phyloP scores from a whole-genome alignment of 2,329 filamentous ascomycete genomes.

The Graphiopsis chlorocephala region DNA sequence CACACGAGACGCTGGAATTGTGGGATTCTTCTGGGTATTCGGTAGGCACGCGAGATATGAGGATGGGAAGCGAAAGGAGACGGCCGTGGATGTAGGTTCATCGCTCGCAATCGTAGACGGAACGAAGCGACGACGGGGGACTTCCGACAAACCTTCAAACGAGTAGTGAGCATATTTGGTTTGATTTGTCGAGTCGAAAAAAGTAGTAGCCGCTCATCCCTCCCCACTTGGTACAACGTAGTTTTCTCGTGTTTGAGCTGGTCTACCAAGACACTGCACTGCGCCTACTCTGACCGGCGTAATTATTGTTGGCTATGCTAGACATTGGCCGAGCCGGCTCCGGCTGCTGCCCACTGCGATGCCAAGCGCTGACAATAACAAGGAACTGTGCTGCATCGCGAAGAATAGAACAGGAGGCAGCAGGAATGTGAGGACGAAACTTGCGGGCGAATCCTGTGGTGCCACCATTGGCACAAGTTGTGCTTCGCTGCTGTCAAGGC shows the following conservation, averaged over 20 bases:
- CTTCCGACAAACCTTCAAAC: not conserved
- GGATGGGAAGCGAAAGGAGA: not conserved
- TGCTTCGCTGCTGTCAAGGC: conserved; percentile 4
- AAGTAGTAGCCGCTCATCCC: conserved; percentile 5
- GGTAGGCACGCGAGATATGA: conserved; percentile 7
- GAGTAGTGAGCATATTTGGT: not conserved
- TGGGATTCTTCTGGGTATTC: conserved; percentile 1
- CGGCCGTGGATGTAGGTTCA: not conserved
- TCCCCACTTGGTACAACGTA: conserved; percentile 8
- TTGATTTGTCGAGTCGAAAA: conserved; percentile 1
- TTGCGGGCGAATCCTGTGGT: not conserved
- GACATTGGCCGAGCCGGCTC: conserved; percentile 4
- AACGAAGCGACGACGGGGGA: conserved; percentile 1
- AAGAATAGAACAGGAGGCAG: not conserved
- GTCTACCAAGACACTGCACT: conserved; percentile 3
- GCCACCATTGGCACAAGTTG: not conserved
- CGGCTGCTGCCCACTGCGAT: conserved; percentile 1
- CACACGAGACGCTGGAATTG: not conserved
- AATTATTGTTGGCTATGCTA: not conserved
- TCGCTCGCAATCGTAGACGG: not conserved
- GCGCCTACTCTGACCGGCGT: not conserved
- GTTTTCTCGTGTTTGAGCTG: conserved; percentile 11
- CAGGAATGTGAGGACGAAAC: conserved; percentile 2
- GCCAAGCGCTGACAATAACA: conserved; percentile 1
- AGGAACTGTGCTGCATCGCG: not conserved